These are phyloP conservation scores for Cyclotella choctawhatcheeana DNA, from an alignment of 108 stramenopile genomes.

Conservation along the genomic window DNA sequence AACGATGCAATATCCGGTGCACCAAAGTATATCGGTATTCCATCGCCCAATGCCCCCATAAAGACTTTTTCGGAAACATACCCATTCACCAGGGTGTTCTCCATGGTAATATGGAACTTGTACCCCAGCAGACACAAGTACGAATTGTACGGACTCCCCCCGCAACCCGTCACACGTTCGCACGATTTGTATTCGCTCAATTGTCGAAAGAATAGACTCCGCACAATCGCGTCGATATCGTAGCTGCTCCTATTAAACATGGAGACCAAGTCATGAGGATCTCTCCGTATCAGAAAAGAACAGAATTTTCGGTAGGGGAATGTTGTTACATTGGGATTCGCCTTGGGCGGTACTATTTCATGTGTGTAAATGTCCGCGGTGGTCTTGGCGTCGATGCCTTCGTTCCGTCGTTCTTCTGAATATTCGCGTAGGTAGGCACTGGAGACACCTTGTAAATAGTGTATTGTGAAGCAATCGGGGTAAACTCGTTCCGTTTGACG, in stretches of 20 bases:
- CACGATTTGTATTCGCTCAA: slow-evolving; percentile 29
- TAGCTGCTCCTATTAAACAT: slow-evolving; percentile 23
- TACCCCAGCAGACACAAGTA: slow-evolving; percentile 23
- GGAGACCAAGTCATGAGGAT: neutral
- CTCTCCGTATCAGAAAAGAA: slow-evolving; percentile 10
- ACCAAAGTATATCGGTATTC: slow-evolving; percentile 29
- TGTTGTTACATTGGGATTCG: neutral
- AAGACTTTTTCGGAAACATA: slow-evolving; percentile 29
- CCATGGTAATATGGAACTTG: slow-evolving; percentile 34
- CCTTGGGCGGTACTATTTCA: slow-evolving; percentile 6
- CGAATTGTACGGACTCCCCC: slow-evolving; percentile 14
- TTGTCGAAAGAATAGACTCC: slow-evolving; percentile 24
- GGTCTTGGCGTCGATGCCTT: neutral
- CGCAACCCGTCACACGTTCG: slow-evolving; percentile 8
- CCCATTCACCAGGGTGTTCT: slow-evolving; percentile 20
- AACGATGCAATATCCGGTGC: slow-evolving; percentile 26
- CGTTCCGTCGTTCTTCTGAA: neutral
- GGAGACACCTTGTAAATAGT: slow-evolving; percentile 23
- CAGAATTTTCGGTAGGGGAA: slow-evolving; percentile 17
- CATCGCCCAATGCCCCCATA: slow-evolving; percentile 18
- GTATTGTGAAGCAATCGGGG: slow-evolving; percentile 22
- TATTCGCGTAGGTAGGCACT: slow-evolving; percentile 10
- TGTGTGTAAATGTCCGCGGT: slow-evolving; percentile 1
- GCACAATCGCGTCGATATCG: slow-evolving; percentile 26
- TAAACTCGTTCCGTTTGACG: slow-evolving; percentile 15